Conservation (phyloP, 805 yeast species). For the Metschnikowia drakensbergensis region DNA sequence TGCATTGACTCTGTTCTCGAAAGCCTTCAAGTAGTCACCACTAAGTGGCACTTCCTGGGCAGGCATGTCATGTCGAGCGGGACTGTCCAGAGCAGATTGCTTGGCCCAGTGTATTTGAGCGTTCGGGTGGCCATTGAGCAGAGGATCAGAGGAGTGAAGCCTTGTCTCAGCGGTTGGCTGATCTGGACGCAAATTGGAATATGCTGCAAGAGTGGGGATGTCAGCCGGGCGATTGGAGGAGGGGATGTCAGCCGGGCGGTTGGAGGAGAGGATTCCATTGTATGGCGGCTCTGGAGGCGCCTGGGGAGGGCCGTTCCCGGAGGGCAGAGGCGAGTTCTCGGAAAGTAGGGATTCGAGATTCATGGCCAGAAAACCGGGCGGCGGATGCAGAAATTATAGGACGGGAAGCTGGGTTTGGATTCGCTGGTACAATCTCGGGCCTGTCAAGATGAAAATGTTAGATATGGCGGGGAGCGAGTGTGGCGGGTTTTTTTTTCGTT, state of each 20-base stretch:
- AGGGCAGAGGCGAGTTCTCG: conserved; percentile 13
- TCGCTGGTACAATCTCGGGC: not conserved
- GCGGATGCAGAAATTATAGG: not conserved
- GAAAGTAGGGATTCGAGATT: conserved; percentile 20
- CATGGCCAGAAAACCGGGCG: conserved; percentile 11
- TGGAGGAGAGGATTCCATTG: not conserved
- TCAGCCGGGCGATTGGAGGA: not conserved
- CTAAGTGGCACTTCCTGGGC: conserved; percentile 1
- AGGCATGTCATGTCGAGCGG: not conserved
- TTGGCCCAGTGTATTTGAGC: not conserved
- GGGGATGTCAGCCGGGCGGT: not conserved
- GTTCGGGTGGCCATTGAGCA: not conserved
- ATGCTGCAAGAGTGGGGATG: not conserved
- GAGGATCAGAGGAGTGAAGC: not conserved
- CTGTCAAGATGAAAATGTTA: not conserved
- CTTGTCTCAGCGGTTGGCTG: not conserved
- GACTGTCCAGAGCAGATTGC: not conserved
- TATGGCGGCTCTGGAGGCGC: not conserved
- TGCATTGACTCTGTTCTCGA: conserved; percentile 14
- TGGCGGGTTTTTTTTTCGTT: conserved; percentile 11
- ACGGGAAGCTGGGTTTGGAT: not conserved
- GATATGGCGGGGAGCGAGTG: conserved; percentile 6
- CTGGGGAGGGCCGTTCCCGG: not conserved
- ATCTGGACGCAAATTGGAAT: not conserved
- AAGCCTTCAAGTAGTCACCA: conserved; percentile 10